Evolutionary conservation across 2,329 filamentous ascomycete species (phyloP).

Genomic region (Daldinia sp.): DNA sequence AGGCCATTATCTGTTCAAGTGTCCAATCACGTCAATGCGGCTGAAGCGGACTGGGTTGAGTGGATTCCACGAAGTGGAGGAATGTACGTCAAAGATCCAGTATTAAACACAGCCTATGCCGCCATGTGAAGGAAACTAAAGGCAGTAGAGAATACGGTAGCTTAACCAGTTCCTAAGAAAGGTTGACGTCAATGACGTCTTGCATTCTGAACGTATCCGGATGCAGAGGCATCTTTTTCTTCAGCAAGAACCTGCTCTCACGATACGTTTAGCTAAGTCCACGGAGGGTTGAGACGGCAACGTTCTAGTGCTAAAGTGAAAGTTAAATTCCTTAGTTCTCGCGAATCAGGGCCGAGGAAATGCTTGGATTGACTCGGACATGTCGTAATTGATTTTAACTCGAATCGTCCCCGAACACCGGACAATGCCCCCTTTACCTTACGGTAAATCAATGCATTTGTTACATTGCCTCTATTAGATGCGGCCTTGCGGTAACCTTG

Average conservation of each 20-base stretch:
- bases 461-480: neutral
- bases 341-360: constrained; percentile 8
- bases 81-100: constrained; percentile 15
- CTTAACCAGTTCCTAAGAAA: neutral
- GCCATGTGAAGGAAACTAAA: constrained; percentile 5
- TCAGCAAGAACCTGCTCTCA: neutral
- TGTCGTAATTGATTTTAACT: constrained; percentile 26
- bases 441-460: neutral
- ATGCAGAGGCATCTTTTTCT: neutral
- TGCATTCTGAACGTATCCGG: neutral
- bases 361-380: constrained; percentile 22
- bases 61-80: constrained; percentile 14
- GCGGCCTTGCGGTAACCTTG: neutral
- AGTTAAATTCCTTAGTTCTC: constrained; percentile 7
- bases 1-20: neutral
- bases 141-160: neutral
- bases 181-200: neutral
- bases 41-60: neutral
- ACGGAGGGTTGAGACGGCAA: neutral
- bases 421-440: neutral
- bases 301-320: constrained; percentile 5
- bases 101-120: neutral
- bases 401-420: neutral
- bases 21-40: constrained; percentile 17
- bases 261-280: neutral